Conservation (phyloP, 768 basidiomycete species). For the Phylloporus scabripes region DNA sequence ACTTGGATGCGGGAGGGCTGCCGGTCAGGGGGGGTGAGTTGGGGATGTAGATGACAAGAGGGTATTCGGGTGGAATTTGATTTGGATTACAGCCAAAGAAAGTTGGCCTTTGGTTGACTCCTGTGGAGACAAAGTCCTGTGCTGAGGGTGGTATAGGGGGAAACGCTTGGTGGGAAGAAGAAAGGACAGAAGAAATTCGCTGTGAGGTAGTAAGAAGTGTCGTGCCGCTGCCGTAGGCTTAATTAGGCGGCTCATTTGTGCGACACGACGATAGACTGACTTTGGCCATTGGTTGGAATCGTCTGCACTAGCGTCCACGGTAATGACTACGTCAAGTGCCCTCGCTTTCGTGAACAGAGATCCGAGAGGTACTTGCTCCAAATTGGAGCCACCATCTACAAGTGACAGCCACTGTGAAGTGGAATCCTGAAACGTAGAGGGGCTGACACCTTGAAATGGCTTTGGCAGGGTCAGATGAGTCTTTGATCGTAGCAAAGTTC, state of each 20-base stretch:
- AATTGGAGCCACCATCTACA: constrained; percentile 67
- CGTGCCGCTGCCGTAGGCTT: constrained; percentile 42
- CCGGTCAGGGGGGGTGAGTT: constrained; percentile 68
- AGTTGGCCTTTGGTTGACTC: constrained; percentile 62
- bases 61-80: constrained; percentile 48
- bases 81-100: constrained; percentile 75
- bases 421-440: constrained; percentile 48
- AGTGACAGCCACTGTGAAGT: constrained; percentile 51
- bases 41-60: constrained; percentile 70
- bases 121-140: constrained; percentile 49
- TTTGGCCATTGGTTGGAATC: constrained; percentile 61
- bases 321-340: constrained; percentile 68
- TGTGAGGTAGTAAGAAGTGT: constrained; percentile 40
- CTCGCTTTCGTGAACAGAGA: constrained; percentile 68
- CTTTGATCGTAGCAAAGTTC: background rate
- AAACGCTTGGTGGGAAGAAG: constrained; percentile 51
- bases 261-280: constrained; percentile 32
- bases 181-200: constrained; percentile 41
- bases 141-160: constrained; percentile 55
- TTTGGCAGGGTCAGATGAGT: constrained; percentile 11
- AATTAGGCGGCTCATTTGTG: background rate
- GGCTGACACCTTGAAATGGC: constrained; percentile 50
- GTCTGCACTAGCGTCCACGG: constrained; percentile 63
- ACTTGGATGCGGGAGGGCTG: constrained; percentile 63
- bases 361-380: constrained; percentile 65